These are phyloP conservation scores for Solanum corneliomulleri DNA, from an alignment of 257 asterid species.

Conservation along the genomic window DNA sequence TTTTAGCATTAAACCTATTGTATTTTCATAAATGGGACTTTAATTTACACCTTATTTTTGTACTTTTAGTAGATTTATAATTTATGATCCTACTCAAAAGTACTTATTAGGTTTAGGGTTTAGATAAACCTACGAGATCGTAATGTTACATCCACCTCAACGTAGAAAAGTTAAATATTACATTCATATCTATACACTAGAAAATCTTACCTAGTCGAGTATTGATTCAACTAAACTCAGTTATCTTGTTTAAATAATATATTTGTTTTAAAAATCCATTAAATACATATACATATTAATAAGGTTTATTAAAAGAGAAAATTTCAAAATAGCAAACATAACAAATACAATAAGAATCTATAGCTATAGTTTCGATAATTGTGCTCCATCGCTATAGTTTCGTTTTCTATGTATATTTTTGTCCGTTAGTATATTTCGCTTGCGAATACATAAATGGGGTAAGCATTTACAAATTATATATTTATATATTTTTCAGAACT, in stretches of 20 bases:
- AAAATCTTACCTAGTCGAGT: background rate
- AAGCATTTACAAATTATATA: too few species aligned
- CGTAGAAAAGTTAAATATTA: background rate
- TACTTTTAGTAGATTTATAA: background rate
- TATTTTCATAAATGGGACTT: background rate
- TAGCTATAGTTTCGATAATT: too few species aligned
- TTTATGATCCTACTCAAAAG: background rate
- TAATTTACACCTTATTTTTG: background rate
- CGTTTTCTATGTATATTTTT: background rate
- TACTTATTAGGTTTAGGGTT: background rate
- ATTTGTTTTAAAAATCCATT: background rate
- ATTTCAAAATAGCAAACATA: background rate
- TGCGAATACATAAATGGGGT: background rate
- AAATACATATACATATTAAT: too few species aligned
- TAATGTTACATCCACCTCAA: background rate
- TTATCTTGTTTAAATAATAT: background rate
- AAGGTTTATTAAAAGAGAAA: background rate
- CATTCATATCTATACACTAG: background rate
- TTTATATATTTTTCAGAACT: too few species aligned
- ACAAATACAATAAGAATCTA: background rate
- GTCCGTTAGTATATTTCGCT: background rate
- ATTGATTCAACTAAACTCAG: background rate
- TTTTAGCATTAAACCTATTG: background rate
- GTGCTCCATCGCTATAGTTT: too few species aligned
- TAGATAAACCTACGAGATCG: background rate